phyloP scores from a whole-genome alignment of 1,284 basidiomycete species.

The Ceratobasidium sp. region DNA sequence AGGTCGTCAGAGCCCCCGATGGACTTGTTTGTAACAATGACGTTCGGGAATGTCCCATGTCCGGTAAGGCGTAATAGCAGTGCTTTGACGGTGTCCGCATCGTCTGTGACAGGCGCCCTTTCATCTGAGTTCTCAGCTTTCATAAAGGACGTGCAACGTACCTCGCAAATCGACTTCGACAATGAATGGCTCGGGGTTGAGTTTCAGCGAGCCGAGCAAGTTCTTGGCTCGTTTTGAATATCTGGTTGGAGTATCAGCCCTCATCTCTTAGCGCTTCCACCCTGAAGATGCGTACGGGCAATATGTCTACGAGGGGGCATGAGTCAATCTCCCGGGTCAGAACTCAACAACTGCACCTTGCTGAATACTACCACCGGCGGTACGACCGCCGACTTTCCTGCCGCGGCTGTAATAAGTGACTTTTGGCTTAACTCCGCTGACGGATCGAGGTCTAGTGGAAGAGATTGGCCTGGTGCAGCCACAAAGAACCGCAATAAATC shows the following conservation, averaged over 20 bases:
- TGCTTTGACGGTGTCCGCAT: constrained; percentile 66
- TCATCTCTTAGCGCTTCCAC: not conserved
- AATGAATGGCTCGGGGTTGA: constrained; percentile 70
- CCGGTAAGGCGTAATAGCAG: constrained; percentile 70
- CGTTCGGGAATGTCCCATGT: constrained; percentile 75
- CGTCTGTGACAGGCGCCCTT: constrained; percentile 58
- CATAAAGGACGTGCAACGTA: constrained; percentile 47
- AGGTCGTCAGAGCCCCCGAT: constrained; percentile 78
- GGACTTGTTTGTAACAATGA: constrained; percentile 67
- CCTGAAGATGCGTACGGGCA: constrained; percentile 60
- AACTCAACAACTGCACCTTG: constrained; percentile 59
- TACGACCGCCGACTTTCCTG: constrained; percentile 49
- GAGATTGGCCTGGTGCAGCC: constrained; percentile 39
- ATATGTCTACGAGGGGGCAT: constrained; percentile 58
- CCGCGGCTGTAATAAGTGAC: constrained; percentile 11
- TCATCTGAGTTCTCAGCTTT: not conserved
- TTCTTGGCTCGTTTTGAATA: constrained; percentile 73
- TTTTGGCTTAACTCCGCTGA: constrained; percentile 23
- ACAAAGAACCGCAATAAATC: constrained; percentile 41
- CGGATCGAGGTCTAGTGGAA: constrained; percentile 42
- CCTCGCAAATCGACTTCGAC: constrained; percentile 78
- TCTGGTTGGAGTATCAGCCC: constrained; percentile 48
- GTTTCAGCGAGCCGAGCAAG: constrained; percentile 67
- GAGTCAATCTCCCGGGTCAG: not conserved
- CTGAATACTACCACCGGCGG: constrained; percentile 79